Conservation (phyloP, 805 yeast species). For the Yarrowia sp. region DNA sequence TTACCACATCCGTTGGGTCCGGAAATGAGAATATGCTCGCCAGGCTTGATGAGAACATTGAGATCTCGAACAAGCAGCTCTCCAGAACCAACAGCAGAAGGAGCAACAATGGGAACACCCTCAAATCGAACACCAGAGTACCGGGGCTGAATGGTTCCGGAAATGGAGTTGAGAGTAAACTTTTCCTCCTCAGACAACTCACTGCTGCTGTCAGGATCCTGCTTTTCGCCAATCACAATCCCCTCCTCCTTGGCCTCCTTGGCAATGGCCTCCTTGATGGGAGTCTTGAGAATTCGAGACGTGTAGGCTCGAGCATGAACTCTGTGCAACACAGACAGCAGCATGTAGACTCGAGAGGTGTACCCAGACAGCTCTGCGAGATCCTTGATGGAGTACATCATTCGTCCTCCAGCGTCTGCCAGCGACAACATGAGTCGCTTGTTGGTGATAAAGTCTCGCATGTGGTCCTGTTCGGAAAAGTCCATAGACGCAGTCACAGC, state of each 20-base stretch:
- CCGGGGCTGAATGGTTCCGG: slow-evolving; percentile 76
- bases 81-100: slow-evolving; percentile 47
- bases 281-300: slow-evolving; percentile 18
- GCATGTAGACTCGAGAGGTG: slow-evolving; percentile 76
- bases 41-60: slow-evolving; percentile 56
- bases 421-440: slow-evolving; percentile 84
- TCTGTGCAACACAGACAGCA: slow-evolving; percentile 73
- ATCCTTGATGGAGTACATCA: slow-evolving; percentile 93
- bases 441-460: slow-evolving; percentile 86
- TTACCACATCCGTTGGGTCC: slow-evolving; percentile 92
- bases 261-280: slow-evolving; percentile 1
- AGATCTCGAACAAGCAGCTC: slow-evolving; percentile 59
- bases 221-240: slow-evolving; percentile 20
- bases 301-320: slow-evolving; percentile 57
- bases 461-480: slow-evolving; percentile 43
- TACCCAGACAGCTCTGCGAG: slow-evolving; percentile 87
- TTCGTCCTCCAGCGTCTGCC: slow-evolving; percentile 92
- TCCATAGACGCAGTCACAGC: slow-evolving; percentile 29
- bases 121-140: slow-evolving; percentile 80
- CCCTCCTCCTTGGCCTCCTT: slow-evolving; percentile 26
- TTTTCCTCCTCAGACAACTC: slow-evolving; percentile 24
- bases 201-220: slow-evolving; percentile 3
- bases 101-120: slow-evolving; percentile 76
- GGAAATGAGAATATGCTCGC: slow-evolving; percentile 70
- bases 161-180: slow-evolving; percentile 48